These are phyloP conservation scores for Eremochloa ophiuroides DNA, from an alignment of 176 grass and related monocot genomes.

Conservation along the genomic window DNA sequence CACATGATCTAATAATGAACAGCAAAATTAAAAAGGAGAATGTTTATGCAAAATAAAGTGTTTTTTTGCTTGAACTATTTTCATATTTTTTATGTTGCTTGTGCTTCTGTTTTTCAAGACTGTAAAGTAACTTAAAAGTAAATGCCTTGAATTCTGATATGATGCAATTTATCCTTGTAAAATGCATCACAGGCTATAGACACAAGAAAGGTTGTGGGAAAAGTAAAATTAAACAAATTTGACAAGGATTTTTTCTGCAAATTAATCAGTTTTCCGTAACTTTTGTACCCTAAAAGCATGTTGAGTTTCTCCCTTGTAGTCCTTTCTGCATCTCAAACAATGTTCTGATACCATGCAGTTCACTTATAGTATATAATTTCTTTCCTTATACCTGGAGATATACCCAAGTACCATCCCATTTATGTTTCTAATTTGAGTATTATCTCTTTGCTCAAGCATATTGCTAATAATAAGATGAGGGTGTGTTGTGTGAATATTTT, in stretches of 20 bases:
- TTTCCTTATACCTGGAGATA: not conserved
- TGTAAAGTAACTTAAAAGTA: not conserved
- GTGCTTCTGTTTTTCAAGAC: not conserved
- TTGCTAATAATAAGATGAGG: not conserved
- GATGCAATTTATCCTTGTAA: slow-evolving; percentile 8
- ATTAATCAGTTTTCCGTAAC: not conserved
- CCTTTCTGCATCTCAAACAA: not conserved
- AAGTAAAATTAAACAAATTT: not conserved
- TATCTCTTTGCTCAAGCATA: not conserved
- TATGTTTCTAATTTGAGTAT: not conserved
- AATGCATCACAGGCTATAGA: not conserved
- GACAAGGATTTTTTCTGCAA: not conserved
- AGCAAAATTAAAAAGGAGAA: not conserved
- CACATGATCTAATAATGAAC: not conserved
- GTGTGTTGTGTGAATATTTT: not conserved
- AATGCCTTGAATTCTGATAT: not conserved
- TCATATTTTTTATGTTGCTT: not conserved
- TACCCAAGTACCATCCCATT: not conserved
- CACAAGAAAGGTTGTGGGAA: not conserved
- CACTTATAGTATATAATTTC: not conserved
- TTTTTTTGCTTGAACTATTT: not conserved
- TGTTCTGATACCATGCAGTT: not conserved
- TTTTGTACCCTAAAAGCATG: not conserved
- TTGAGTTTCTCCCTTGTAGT: not conserved
- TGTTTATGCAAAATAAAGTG: too few relatives aligned